Evolutionary conservation across 208 protist genomes (phyloP), one percentile per base, ranked within the genome.

Genomic region (Baffinella frigidus): DNA sequence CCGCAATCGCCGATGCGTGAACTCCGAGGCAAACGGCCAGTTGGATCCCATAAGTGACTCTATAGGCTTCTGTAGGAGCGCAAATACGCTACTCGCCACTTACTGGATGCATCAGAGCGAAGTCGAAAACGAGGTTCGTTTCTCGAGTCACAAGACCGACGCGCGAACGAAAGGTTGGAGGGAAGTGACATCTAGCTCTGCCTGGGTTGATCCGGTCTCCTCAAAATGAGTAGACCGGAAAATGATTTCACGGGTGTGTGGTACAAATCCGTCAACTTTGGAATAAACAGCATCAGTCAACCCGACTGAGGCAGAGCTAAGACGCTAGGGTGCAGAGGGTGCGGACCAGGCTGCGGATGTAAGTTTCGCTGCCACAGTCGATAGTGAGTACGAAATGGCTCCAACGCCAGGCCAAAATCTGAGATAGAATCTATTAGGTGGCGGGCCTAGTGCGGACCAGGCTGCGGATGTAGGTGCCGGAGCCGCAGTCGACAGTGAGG

Each of bases 381-480:
- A n/a, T 30, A n/a, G n/a, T 64, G 56, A 64, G 56, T 20, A 20
- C n/a, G 56, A n/a, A n/a, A n/a, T n/a, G n/a, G n/a, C n/a, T n/a
- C n/a, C n/a, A n/a, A n/a, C n/a, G n/a, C n/a, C n/a, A n/a, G n/a
- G n/a, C n/a, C n/a, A n/a, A n/a, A n/a, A n/a, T n/a, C n/a, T n/a
- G 24, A 74, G 10, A 33, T 44, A 74, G 17, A 35, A 9, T 33
- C 7, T 14, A 24, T 14, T 17, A 35, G 1, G 10, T 1, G 36
- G 50, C 4, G 77, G 39, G 41, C 17, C 4, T 11, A 61, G 44
- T 3, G 4, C 14, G 39, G 10, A 43, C 48, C 30, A 62, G 50
- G 33, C 77, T 87, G 77, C 77, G 77, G 50, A 87, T 87, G 77
- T 87, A 87, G 48, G 77, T 87, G 20, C 77, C 77, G 10, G 39